Evolutionary conservation across 768 basidiomycete genomes (phyloP), one percentile per base, ranked within the genome.

Genomic region (Termitomyces sp.): DNA sequence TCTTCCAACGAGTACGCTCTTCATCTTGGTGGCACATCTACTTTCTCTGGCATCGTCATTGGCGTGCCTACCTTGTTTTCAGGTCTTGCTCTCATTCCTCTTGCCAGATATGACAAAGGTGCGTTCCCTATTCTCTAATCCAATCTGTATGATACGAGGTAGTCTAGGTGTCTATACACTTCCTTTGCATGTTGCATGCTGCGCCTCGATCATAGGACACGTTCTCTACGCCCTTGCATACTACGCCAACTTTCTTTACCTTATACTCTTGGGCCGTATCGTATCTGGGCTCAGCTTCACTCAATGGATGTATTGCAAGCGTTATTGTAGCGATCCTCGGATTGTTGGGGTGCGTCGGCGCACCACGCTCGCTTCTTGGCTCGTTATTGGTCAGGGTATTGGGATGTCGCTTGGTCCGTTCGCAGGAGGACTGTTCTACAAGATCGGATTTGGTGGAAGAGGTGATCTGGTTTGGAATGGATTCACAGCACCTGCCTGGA

Each of bases 231-330:
- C 79, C 14, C 67, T 81, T 33, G 87, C 87, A 0, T 88, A 86
- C 66, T 72, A 66, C 18, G 74, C 79, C 32, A 73, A 81, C 65
- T 84, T 75, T 66, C 78, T 88, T 11, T 88, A 88, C 67, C 74
- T 88, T 60, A 86, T 88, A 62, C 81, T 90, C 60, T 75, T 88
- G 35, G 86, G 85, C 5, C 84, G 87, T n/a, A 81, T 85, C 52
- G 79, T 87, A 32, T 76, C 73, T 36, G 86, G 87, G 1, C 63
- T 87, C 40, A 79, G 79, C 6, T 87, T 85, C 65, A 78, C 83
- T 3, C 74, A 79, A 28, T 86, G 81, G 74, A 82, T 90, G 84
- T 88, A 87, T 69, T 72, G 70, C 62, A 88, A 87, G 63, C 78
- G 83, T 14, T 88, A 85, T 65, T 88, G 86, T 66, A 79, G 75